phyloP scores from a whole-genome alignment of 352 stramenopile species.

The Globisporangium nagaii region DNA sequence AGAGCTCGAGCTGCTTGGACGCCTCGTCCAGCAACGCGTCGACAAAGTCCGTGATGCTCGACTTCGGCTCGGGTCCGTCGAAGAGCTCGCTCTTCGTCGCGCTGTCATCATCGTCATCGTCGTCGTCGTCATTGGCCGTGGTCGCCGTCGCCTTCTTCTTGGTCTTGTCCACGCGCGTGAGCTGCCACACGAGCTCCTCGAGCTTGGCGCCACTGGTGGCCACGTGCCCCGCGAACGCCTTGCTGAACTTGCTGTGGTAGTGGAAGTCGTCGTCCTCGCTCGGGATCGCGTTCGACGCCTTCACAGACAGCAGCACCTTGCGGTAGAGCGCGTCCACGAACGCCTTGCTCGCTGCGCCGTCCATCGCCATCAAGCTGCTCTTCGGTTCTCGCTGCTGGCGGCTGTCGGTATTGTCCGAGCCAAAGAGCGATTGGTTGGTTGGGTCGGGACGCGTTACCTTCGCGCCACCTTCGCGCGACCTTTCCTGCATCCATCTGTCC shows the following conservation, averaged over 20 bases:
- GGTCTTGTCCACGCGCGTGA: constrained; percentile 25
- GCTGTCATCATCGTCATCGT: constrained; percentile 43
- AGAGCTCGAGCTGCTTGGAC: constrained; percentile 64
- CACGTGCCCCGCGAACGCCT: constrained; percentile 37
- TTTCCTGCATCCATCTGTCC: too few relatives aligned
- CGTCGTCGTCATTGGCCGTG: constrained; percentile 21
- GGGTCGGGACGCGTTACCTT: constrained; percentile 6
- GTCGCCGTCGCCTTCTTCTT: constrained; percentile 9
- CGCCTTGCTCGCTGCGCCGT: constrained; percentile 12
- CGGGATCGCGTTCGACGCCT: constrained; percentile 73
- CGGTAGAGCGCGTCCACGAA: constrained; percentile 68
- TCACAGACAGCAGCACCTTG: constrained; percentile 71
- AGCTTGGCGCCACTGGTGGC: constrained; percentile 30
- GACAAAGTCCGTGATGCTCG: constrained; percentile 69
- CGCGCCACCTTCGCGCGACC: constrained; percentile 4
- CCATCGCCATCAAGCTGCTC: constrained; percentile 6
- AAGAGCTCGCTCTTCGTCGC: constrained; percentile 44
- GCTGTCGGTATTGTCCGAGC: neutral
- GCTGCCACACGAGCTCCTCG: constrained; percentile 44
- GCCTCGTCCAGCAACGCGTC: constrained; percentile 81
- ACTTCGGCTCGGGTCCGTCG: constrained; percentile 69
- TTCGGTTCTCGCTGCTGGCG: neutral
- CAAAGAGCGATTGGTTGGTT: neutral
- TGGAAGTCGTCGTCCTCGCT: constrained; percentile 83
- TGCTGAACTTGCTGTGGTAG: constrained; percentile 75